Percentiles rank a stretch among this genome's conserved stretches.
phyloP scores from a whole-genome alignment of 805 yeast species.

The Crinitomyces ghanaensis region DNA sequence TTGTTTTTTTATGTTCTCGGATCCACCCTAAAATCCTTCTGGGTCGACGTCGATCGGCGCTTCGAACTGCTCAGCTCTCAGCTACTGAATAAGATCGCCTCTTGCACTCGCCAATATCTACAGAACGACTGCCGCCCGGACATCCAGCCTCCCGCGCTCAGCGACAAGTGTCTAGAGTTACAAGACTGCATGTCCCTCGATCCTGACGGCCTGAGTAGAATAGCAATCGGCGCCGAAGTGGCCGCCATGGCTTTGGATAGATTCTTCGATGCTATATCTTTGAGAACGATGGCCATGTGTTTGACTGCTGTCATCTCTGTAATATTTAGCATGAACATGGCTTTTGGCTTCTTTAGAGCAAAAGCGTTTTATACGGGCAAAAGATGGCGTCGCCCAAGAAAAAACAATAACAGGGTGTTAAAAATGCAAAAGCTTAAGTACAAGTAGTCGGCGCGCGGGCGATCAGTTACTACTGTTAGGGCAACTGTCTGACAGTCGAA shows the following conservation, averaged over 20 bases:
- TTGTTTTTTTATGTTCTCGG: conserved; percentile 37
- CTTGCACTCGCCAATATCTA: conserved; percentile 55
- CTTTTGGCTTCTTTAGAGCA: conserved; percentile 18
- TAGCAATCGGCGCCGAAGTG: conserved; percentile 57
- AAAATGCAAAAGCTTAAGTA: not conserved
- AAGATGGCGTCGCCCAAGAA: not conserved
- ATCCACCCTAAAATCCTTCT: conserved; percentile 39
- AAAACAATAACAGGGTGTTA: too few relatives aligned
- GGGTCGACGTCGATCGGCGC: conserved; percentile 57
- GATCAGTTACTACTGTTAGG: too few relatives aligned
- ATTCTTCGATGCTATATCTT: conserved; percentile 54
- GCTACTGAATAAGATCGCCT: conserved; percentile 46
- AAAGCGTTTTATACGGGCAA: conserved; percentile 6
- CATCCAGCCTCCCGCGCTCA: conserved; percentile 65
- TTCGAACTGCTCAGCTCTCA: conserved; percentile 45
- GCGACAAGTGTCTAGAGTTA: conserved; percentile 55
- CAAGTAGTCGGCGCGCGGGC: too few relatives aligned
- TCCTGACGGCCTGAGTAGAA: conserved; percentile 46
- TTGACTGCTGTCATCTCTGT: conserved; percentile 5
- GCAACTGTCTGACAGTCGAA: too few relatives aligned
- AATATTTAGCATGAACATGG: conserved; percentile 14
- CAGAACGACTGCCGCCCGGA: conserved; percentile 52
- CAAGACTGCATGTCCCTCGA: conserved; percentile 71
- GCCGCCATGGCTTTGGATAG: conserved; percentile 70
- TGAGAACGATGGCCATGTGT: conserved; percentile 12